These are phyloP conservation scores for Thymus mandschuricus DNA, from an alignment of 257 asterid species.

Conservation along the genomic window DNA sequence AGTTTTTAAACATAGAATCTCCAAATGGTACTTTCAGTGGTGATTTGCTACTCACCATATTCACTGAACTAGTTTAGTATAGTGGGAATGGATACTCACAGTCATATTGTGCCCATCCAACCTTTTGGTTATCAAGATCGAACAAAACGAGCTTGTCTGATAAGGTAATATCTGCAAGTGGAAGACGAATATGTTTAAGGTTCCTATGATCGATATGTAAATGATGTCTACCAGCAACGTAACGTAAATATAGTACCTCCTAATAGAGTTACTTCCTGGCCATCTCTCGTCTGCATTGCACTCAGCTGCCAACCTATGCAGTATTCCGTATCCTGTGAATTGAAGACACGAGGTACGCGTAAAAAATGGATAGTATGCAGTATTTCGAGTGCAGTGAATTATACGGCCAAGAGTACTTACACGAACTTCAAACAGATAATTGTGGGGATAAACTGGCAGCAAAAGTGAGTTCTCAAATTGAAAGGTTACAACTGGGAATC, in stretches of 20 bases:
- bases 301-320: slow-evolving; percentile 85
- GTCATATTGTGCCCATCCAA: slow-evolving; percentile 83
- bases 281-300: slow-evolving; percentile 55
- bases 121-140: slow-evolving; percentile 74
- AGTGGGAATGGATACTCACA: slow-evolving; percentile 51
- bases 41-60: not conserved
- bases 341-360: not conserved
- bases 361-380: not conserved
- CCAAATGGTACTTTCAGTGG: not conserved
- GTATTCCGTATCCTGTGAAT: slow-evolving; percentile 65
- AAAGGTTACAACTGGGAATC: slow-evolving; percentile 67
- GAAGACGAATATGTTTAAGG: not conserved
- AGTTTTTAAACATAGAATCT: not conserved
- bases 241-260: slow-evolving; percentile 59
- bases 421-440: slow-evolving; percentile 58
- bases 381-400: not conserved
- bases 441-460: slow-evolving; percentile 62
- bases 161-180: slow-evolving; percentile 79
- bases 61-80: not conserved
- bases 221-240: too few species aligned
- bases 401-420: slow-evolving; percentile 49
- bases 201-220: too few species aligned
- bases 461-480: slow-evolving; percentile 48
- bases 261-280: slow-evolving; percentile 59
- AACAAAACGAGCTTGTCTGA: slow-evolving; percentile 85